phyloP scores from a whole-genome alignment of 805 yeast genomes.

The Kluyveromyces starmeri region DNA sequence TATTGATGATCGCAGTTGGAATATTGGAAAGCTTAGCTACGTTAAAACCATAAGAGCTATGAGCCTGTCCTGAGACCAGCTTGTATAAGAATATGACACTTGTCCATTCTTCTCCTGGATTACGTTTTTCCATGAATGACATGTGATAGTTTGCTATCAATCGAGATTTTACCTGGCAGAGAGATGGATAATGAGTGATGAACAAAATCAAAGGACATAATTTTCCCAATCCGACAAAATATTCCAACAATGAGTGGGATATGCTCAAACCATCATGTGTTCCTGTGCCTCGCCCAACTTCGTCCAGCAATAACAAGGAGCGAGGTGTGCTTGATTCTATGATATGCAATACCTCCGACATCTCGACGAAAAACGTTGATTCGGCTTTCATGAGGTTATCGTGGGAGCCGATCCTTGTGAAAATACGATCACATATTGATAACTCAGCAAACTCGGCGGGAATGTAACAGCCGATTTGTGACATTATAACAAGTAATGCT shows the following conservation, averaged over 20 bases:
- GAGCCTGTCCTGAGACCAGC: constrained; percentile 40
- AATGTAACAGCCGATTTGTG: constrained; percentile 68
- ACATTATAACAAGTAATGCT: constrained; percentile 61
- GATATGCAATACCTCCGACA: constrained; percentile 89
- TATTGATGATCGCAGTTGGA: constrained; percentile 36
- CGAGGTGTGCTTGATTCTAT: constrained; percentile 68
- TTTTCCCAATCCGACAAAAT: constrained; percentile 35
- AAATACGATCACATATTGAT: constrained; percentile 56
- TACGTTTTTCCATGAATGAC: constrained; percentile 46
- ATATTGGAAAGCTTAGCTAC: constrained; percentile 73
- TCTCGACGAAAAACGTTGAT: constrained; percentile 90
- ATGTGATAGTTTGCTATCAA: constrained; percentile 57
- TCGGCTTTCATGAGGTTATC: constrained; percentile 69
- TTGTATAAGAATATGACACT: constrained; percentile 46
- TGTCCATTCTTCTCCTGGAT: constrained; percentile 29
- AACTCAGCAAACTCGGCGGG: constrained; percentile 56
- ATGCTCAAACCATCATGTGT: constrained; percentile 75
- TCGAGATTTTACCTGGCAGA: constrained; percentile 41
- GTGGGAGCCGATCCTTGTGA: constrained; percentile 69
- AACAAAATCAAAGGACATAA: constrained; percentile 54
- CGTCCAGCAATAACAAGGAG: constrained; percentile 85
- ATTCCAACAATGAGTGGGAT: constrained; percentile 62
- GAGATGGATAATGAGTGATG: constrained; percentile 75
- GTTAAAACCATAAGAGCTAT: constrained; percentile 73
- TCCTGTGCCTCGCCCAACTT: constrained; percentile 89